Conservation (phyloP, 306 rosid species). For the Dicorynia guianensis region DNA sequence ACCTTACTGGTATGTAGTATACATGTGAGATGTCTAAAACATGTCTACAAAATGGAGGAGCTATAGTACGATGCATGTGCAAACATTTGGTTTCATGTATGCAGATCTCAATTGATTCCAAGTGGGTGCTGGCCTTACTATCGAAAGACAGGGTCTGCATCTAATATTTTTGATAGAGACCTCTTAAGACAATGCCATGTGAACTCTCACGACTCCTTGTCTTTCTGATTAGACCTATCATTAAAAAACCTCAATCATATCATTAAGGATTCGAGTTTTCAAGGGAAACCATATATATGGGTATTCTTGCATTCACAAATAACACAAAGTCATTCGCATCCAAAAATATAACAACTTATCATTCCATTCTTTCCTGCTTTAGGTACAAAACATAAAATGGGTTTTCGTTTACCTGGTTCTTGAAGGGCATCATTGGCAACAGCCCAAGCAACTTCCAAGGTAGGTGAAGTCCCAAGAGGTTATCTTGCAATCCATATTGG, state of each 20-base stretch:
- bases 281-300: not conserved
- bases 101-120: not conserved
- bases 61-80: not conserved
- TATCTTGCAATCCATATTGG: not conserved
- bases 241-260: not conserved
- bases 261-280: not conserved
- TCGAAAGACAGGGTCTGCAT: not conserved
- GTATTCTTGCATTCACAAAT: not conserved
- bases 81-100: not conserved
- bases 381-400: slow-evolving; percentile 8
- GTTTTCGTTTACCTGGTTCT: slow-evolving; percentile 32
- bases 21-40: slow-evolving; percentile 3
- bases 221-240: not conserved
- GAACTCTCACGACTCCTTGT: not conserved
- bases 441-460: slow-evolving; percentile 2
- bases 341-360: not conserved
- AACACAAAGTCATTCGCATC: slow-evolving; percentile 7
- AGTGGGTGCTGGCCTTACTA: not conserved
- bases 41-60: not conserved
- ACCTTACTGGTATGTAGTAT: not conserved
- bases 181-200: slow-evolving; percentile 29
- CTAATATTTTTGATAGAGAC: not conserved
- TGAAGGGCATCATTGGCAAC: slow-evolving; percentile 11
- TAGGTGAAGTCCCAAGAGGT: slow-evolving; percentile 27
- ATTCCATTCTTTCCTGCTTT: not conserved